Evolutionary conservation across 768 basidiomycete species (phyloP).

Genomic region (Pholiota conissans): DNA sequence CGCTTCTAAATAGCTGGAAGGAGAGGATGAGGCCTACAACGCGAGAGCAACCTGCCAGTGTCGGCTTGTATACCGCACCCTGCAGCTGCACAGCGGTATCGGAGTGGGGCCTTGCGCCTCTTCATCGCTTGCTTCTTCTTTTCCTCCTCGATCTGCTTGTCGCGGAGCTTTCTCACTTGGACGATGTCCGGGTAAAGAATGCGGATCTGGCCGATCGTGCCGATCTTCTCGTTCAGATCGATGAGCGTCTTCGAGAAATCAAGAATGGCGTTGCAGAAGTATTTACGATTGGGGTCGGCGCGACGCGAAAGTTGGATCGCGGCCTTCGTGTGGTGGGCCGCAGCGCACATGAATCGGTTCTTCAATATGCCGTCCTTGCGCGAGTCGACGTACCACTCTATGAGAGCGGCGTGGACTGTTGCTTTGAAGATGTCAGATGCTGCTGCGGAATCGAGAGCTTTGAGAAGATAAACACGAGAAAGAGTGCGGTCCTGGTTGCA

Average conservation of each 20-base stretch:
- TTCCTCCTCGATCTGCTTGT: constrained; percentile 6
- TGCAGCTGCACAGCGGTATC: constrained; percentile 26
- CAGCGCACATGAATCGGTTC: constrained; percentile 11
- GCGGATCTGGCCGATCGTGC: background rate
- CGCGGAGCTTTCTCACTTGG: background rate
- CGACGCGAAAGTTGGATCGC: constrained; percentile 4
- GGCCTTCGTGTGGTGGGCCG: constrained; percentile 14
- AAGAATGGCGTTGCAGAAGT: background rate
- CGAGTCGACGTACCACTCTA: constrained; percentile 12
- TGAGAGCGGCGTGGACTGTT: constrained; percentile 14
- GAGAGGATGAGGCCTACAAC: constrained; percentile 13
- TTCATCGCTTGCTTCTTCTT: constrained; percentile 17
- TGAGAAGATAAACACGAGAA: constrained; percentile 16
- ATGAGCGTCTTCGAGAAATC: background rate
- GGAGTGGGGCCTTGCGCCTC: constrained; percentile 19
- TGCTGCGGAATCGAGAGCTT: constrained; percentile 7
- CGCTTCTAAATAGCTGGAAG: no score
- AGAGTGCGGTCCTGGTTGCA: constrained; percentile 13
- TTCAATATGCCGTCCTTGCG: background rate
- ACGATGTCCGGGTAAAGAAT: background rate
- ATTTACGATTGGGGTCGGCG: background rate
- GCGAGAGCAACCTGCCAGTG: constrained; percentile 20
- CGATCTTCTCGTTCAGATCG: background rate
- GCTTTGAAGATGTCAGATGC: constrained; percentile 11
- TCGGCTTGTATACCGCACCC: constrained; percentile 24